phyloP scores from a whole-genome alignment of 2,329 filamentous ascomycete species.

The Raffaelea ambrosiae region DNA sequence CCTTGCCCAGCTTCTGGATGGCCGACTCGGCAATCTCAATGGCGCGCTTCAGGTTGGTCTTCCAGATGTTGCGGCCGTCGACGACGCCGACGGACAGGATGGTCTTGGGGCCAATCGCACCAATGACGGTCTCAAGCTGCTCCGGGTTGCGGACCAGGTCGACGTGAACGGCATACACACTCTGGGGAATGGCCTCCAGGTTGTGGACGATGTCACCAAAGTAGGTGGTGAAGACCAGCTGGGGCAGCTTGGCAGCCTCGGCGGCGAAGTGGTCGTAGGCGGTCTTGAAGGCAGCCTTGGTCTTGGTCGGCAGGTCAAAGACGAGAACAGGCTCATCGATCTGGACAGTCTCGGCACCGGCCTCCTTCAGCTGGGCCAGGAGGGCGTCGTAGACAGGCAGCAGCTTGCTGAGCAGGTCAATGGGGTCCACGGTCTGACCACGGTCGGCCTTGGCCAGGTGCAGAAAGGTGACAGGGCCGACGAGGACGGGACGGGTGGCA shows the following conservation, averaged over 20 bases:
- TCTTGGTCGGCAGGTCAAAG: constrained; percentile 81
- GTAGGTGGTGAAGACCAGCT: constrained; percentile 90
- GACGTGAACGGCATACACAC: constrained; percentile 79
- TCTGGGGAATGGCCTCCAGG: constrained; percentile 76
- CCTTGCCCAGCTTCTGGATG: constrained; percentile 91
- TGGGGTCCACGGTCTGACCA: constrained; percentile 85
- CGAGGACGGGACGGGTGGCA: constrained; percentile 81
- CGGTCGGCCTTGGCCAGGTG: constrained; percentile 97
- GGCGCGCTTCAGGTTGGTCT: constrained; percentile 96
- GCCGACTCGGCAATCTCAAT: constrained; percentile 86
- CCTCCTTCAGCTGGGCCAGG: constrained; percentile 85
- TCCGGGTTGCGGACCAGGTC: constrained; percentile 98
- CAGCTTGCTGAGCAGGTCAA: constrained; percentile 87
- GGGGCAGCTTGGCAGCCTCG: constrained; percentile 73
- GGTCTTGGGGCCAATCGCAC: constrained; percentile 79
- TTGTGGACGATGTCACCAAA: constrained; percentile 99
- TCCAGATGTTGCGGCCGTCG: constrained; percentile 99
- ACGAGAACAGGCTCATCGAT: constrained; percentile 97
- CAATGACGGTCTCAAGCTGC: constrained; percentile 81
- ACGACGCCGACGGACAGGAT: constrained; percentile 92
- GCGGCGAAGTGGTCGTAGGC: constrained; percentile 81
- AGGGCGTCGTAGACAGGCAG: constrained; percentile 92
- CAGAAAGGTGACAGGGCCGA: constrained; percentile 96
- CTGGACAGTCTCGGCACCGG: constrained; percentile 93
- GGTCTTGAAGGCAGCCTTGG: constrained; percentile 96